Evolutionary conservation across 2,329 filamentous ascomycete species (phyloP).

Genomic region (Simplicillium aogashimaense): DNA sequence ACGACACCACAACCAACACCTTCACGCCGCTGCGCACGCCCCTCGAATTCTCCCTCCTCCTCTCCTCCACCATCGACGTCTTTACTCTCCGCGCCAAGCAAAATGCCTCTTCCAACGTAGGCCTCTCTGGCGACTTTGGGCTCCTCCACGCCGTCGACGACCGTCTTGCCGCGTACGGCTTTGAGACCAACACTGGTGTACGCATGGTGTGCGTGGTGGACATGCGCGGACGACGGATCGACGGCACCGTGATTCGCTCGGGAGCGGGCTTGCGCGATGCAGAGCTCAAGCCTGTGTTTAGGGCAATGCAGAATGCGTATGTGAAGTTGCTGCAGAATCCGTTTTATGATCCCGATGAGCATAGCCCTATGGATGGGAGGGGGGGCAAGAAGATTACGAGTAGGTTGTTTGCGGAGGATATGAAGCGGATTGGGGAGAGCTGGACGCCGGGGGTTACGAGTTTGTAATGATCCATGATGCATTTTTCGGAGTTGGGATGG

Average conservation of each 20-base stretch:
- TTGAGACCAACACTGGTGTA: constrained; percentile 90
- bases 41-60: constrained; percentile 86
- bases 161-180: constrained; percentile 85
- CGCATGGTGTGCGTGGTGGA: constrained; percentile 87
- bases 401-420: constrained; percentile 68
- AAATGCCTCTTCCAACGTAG: constrained; percentile 40
- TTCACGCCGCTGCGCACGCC: constrained; percentile 53
- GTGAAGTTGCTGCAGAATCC: constrained; percentile 84
- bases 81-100: constrained; percentile 77
- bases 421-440: constrained; percentile 72
- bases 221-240: constrained; percentile 62
- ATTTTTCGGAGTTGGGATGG: no score
- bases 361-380: constrained; percentile 47
- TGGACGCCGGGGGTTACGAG: constrained; percentile 68
- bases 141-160: constrained; percentile 91
- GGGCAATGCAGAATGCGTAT: constrained; percentile 87
- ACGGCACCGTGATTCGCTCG: constrained; percentile 15
- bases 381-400: constrained; percentile 69
- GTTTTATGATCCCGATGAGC: constrained; percentile 85
- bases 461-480: constrained; percentile 30
- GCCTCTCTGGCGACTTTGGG: constrained; percentile 73
- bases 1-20: constrained; percentile 45
- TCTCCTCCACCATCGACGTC: constrained; percentile 86
- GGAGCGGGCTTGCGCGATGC: constrained; percentile 63
- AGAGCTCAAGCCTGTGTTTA: constrained; percentile 86